Evolutionary conservation across 2,329 filamentous ascomycete species (phyloP).

Genomic region (Aspergillus fumigatiaffinis): DNA sequence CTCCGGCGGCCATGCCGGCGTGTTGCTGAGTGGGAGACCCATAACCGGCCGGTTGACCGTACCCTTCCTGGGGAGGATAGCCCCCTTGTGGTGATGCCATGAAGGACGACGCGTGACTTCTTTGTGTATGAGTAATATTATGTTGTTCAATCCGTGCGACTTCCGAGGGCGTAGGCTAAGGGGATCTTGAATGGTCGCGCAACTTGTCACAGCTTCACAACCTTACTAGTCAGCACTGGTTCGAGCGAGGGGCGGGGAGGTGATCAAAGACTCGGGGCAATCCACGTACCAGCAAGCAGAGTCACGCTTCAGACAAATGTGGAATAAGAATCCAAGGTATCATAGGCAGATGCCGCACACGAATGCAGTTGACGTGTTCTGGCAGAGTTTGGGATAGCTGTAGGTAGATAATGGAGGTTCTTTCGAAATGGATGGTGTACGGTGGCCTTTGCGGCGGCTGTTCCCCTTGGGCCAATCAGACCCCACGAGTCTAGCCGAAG

Average conservation of each 20-base stretch:
- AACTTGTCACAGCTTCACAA: conserved; percentile 20
- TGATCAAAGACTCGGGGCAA: conserved; percentile 9
- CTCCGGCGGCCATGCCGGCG: conserved; percentile 26
- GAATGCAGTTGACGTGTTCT: conserved; percentile 12
- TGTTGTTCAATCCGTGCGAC: not conserved
- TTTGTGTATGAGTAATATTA: not conserved
- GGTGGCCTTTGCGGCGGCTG: conserved; percentile 35
- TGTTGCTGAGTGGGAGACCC: conserved; percentile 38
- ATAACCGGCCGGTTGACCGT: conserved; percentile 40
- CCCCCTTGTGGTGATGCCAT: conserved; percentile 52
- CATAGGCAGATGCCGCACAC: conserved; percentile 9
- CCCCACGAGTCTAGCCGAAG: conserved; percentile 19
- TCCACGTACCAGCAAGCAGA: conserved; percentile 17
- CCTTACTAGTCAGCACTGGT: conserved; percentile 17
- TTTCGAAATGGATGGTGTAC: conserved; percentile 25
- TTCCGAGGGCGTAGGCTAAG: not conserved
- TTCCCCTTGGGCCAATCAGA: conserved; percentile 30
- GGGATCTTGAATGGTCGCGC: conserved; percentile 5
- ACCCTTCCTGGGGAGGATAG: conserved; percentile 50
- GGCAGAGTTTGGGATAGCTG: conserved; percentile 6
- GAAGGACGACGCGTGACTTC: conserved; percentile 11
- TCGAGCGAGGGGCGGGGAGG: conserved; percentile 6
- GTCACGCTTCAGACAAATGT: not conserved
- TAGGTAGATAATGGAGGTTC: conserved; percentile 9
- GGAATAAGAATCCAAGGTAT: not conserved